These are phyloP conservation scores for Fusarium sp. DNA, from an alignment of 2,329 filamentous ascomycete genomes.

Conservation along the genomic window DNA sequence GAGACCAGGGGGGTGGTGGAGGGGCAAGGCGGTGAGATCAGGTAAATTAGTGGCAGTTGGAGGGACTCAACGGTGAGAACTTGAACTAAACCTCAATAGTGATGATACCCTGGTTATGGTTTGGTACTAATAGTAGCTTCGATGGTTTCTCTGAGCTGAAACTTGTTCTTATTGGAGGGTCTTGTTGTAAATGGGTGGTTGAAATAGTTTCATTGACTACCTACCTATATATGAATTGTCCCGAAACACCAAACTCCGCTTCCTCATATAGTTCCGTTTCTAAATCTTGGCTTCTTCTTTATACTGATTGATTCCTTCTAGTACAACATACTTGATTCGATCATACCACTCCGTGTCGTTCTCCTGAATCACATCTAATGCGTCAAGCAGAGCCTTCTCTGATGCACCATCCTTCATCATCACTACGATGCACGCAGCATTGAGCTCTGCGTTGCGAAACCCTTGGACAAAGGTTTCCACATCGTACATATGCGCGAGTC, in stretches of 20 bases:
- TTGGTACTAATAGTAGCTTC: not conserved
- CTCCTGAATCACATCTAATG: slow-evolving; percentile 32
- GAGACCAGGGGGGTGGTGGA: not conserved
- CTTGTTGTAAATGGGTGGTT: too few species aligned
- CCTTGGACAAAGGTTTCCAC: slow-evolving; percentile 33
- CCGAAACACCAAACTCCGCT: not conserved
- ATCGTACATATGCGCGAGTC: slow-evolving; percentile 38
- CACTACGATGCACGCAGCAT: slow-evolving; percentile 32
- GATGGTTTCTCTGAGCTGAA: not conserved
- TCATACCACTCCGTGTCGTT: slow-evolving; percentile 34
- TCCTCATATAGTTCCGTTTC: not conserved
- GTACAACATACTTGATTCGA: slow-evolving; percentile 25
- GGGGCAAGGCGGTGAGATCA: not conserved
- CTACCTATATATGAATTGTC: not conserved
- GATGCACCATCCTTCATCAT: slow-evolving; percentile 35
- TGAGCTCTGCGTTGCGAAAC: slow-evolving; percentile 35
- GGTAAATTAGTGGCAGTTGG: not conserved
- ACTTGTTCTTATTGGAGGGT: not conserved
- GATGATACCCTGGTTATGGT: not conserved
- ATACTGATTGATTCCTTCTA: slow-evolving; percentile 29
- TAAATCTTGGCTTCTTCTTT: slow-evolving; percentile 9
- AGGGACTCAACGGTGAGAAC: not conserved
- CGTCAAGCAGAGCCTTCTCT: slow-evolving; percentile 31
- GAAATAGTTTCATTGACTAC: not conserved
- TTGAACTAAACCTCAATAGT: not conserved